Evolutionary conservation across 1,284 basidiomycete genomes (phyloP).

Genomic region (Boletus sp.): DNA sequence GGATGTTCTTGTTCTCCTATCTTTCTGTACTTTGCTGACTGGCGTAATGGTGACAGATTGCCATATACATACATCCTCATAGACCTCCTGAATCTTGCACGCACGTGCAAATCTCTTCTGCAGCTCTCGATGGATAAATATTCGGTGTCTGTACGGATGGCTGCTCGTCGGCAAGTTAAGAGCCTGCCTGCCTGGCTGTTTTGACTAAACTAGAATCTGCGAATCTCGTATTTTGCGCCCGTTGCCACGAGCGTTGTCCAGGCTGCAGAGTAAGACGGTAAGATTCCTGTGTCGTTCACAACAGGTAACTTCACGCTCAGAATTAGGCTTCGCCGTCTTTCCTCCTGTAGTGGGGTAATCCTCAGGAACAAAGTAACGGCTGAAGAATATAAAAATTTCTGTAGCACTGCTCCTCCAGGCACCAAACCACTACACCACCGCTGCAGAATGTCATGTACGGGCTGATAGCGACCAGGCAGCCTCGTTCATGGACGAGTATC

Average conservation of each 20-base stretch:
- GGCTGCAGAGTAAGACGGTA: constrained; percentile 1
- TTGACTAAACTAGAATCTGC: constrained; percentile 32
- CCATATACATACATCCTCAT: constrained; percentile 1
- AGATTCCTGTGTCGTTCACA: neutral
- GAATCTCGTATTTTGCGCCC: constrained; percentile 21
- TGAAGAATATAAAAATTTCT: neutral
- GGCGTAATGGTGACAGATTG: neutral
- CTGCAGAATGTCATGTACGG: neutral
- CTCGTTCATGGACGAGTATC: constrained; percentile 8
- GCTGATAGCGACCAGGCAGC: constrained; percentile 2
- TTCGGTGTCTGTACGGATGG: neutral
- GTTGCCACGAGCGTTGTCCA: constrained; percentile 13
- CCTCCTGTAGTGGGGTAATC: neutral
- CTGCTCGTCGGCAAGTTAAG: constrained; percentile 1
- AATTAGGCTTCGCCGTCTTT: neutral
- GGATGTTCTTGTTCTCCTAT: neutral
- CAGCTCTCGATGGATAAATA: constrained; percentile 4
- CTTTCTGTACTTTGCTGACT: neutral
- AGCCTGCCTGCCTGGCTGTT: constrained; percentile 26
- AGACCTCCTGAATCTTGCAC: constrained; percentile 6
- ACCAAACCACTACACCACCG: too few relatives aligned
- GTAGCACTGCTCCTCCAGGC: neutral
- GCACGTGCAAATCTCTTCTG: constrained; percentile 4
- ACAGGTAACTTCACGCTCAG: neutral
- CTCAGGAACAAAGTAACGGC: neutral